These are phyloP conservation scores for Penicillium cataractarum DNA, from an alignment of 495 filamentous ascomycete genomes.

Conservation along the genomic window DNA sequence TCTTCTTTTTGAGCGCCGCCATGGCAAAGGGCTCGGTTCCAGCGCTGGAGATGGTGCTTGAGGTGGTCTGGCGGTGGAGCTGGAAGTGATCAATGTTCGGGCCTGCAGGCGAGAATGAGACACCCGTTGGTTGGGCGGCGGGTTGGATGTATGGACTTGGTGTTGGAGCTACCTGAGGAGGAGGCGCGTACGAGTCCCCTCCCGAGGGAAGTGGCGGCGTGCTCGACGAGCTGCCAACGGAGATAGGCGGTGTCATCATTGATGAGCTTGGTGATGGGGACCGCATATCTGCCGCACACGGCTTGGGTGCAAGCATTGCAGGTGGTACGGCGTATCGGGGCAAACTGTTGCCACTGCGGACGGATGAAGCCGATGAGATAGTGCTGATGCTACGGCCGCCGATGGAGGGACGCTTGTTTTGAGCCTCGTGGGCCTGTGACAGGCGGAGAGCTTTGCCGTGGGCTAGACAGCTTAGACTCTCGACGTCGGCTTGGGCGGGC, in stretches of 20 bases:
- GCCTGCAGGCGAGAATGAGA: conserved; percentile 31
- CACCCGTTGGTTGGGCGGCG: conserved; percentile 21
- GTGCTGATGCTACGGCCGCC: conserved; percentile 24
- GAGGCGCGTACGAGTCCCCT: conserved; percentile 23
- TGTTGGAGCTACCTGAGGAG: conserved; percentile 5
- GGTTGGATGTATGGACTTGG: conserved; percentile 16
- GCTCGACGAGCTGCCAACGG: conserved; percentile 26
- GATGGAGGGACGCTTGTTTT: conserved; percentile 35
- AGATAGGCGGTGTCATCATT: conserved; percentile 22
- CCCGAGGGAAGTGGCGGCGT: conserved; percentile 30
- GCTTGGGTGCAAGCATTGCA: conserved; percentile 26
- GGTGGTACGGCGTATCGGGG: conserved; percentile 26
- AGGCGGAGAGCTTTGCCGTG: conserved; percentile 75
- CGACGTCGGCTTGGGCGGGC: conserved; percentile 68
- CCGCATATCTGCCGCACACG: conserved; percentile 15
- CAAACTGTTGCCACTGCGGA: conserved; percentile 10
- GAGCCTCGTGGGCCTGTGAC: conserved; percentile 55
- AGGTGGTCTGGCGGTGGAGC: conserved; percentile 37
- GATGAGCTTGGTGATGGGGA: conserved; percentile 25
- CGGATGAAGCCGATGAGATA: conserved; percentile 17
- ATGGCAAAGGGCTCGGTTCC: conserved; percentile 22
- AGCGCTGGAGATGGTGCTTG: conserved; percentile 28
- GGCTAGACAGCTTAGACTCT: conserved; percentile 70
- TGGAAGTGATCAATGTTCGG: conserved; percentile 56
- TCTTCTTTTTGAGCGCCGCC: conserved; percentile 57